Base-by-base conservation (phyloP, 2,329 filamentous ascomycete genomes). In the Sordariomycetes sp. region DNA sequence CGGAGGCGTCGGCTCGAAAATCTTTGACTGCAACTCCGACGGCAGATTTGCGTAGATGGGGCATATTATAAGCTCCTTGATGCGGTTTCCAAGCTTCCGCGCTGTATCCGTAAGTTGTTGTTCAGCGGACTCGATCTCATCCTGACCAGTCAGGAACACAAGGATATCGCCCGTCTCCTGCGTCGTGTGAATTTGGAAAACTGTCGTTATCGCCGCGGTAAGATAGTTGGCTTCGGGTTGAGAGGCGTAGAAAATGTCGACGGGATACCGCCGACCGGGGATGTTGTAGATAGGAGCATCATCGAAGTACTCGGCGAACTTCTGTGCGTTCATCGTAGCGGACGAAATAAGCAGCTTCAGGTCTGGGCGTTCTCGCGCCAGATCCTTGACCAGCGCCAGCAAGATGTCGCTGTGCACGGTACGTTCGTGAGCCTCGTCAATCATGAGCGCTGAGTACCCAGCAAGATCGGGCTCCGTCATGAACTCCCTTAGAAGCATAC, bases 371-470 rank as follows among this genome's bases (percentile, higher is more conserved):
- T 88, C 87, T 60, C 87, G 79, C 0, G 89, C 85, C 60, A 97
- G 79, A 72, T 97, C 92, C 66, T 96, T 96, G 58, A 96, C 78
- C 36, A 99, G 72, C 12, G 89, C 90, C 59, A 96, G 80, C 8
- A 96, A 72, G 58, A 99, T 91, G 69, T 99, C 94, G 0, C 92
- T 96, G 56, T 90, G 84, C 0, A 97, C 80, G 0, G 90, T 96
- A 62, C 94, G 80, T 68, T 99, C 94, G 79, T 99, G 94, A 0
- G 94, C 94, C 69, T 99, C 94, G 67, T 99, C 94, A 58, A 99
- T 92, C 86, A 99, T 96, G 61, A 99, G 72, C 13, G 86, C 89
- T 5, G 89, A 88, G 64, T 97, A 97, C 17, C 83, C 84, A 1
- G 83, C 80, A 6, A 97, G 74, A 62, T 92, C 85, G 0, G 92